A percentile compares a stretch with the other conserved stretches of the same genome.
These are phyloP conservation scores for Malassezia globosa DNA, from an alignment of 1,284 basidiomycete species.

Conservation along the genomic window DNA sequence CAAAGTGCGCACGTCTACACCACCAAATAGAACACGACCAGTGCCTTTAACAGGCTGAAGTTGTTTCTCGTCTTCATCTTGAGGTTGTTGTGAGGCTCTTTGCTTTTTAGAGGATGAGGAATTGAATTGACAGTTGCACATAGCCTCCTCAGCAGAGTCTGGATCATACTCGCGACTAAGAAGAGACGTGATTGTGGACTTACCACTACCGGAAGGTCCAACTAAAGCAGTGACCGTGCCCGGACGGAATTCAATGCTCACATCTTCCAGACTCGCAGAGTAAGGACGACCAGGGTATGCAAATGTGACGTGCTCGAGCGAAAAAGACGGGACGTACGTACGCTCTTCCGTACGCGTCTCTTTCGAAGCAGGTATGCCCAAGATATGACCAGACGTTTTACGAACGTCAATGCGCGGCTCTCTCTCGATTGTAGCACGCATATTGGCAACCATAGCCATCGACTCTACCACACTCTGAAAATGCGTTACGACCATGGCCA, in stretches of 20 bases:
- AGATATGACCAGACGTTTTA: conserved; percentile 20
- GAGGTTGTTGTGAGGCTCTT: not conserved
- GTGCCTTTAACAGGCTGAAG: conserved; percentile 21
- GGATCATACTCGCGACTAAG: conserved; percentile 50
- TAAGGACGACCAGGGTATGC: conserved; percentile 37
- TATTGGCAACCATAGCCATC: conserved; percentile 24
- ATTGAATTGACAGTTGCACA: no score
- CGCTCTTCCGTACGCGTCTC: not conserved
- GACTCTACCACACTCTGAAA: conserved; percentile 35
- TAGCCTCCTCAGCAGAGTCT: conserved; percentile 24
- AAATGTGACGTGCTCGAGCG: conserved; percentile 35
- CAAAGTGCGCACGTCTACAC: conserved; percentile 44
- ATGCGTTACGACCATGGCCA: conserved; percentile 41
- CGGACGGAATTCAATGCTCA: conserved; percentile 26
- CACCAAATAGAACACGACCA: conserved; percentile 40
- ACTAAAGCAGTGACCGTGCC: conserved; percentile 47
- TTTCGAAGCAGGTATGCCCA: conserved; percentile 6
- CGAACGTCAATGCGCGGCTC: conserved; percentile 41
- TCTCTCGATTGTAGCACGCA: conserved; percentile 37
- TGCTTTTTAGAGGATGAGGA: conserved; percentile 2
- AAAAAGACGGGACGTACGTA: conserved; percentile 26
- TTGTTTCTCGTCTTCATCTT: conserved; percentile 5
- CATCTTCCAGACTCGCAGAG: conserved; percentile 27
- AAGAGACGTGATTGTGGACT: conserved; percentile 49
- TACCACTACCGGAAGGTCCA: conserved; percentile 41